phyloP scores from a whole-genome alignment of 345 rosid genomes.

The Eucalyptus paniculata region DNA sequence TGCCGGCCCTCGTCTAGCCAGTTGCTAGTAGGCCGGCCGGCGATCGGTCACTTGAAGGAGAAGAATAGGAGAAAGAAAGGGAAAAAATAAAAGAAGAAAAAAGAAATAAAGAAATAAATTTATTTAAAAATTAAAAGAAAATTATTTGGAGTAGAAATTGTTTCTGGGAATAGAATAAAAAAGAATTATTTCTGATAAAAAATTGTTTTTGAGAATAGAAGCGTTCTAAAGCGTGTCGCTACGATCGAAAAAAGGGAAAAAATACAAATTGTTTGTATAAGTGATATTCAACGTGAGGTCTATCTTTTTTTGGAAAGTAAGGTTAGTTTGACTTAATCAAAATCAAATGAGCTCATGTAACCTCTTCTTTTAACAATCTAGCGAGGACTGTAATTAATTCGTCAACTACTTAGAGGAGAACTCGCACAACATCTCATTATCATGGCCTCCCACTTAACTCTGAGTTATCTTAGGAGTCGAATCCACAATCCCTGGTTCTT shows the following conservation, averaged over 20 bases:
- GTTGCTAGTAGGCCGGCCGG: fast-evolving
- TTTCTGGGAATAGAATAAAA: too few species aligned
- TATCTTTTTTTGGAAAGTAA: neutral
- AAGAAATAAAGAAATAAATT: too few species aligned
- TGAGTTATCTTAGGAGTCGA: neutral
- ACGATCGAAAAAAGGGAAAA: neutral
- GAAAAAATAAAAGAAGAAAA: too few species aligned
- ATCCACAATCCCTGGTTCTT: neutral
- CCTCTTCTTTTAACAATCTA: neutral
- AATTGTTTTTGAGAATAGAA: too few species aligned
- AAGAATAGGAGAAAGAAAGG: too few species aligned
- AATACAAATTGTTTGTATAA: neutral
- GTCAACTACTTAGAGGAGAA: neutral
- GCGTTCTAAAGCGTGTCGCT: too few species aligned
- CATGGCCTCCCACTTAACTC: neutral
- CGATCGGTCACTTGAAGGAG: too few species aligned
- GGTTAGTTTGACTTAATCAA: neutral
- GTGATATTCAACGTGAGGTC: neutral
- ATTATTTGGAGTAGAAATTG: too few species aligned
- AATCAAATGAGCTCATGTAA: neutral
- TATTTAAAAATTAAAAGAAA: too few species aligned
- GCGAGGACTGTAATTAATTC: neutral
- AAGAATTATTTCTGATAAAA: too few species aligned
- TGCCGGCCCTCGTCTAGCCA: too few species aligned
- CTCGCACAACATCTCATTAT: neutral